phyloP scores from a whole-genome alignment of 2,329 filamentous ascomycete species.

The Gliomastix tumulicola region DNA sequence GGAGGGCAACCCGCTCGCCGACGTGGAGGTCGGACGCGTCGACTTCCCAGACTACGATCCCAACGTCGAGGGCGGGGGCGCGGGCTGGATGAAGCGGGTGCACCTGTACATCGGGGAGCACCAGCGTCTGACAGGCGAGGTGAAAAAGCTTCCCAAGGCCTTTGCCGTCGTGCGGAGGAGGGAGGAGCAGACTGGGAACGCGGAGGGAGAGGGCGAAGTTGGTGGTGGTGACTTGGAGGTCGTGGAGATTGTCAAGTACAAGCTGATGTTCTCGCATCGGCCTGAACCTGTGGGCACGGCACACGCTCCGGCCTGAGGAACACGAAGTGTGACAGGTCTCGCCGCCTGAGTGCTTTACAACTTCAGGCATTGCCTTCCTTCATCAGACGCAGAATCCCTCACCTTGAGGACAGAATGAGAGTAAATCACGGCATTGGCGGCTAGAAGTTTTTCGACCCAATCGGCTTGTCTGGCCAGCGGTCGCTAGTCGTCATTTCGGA shows the following conservation, averaged over 20 bases:
- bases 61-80: conserved; percentile 34
- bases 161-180: conserved; percentile 66
- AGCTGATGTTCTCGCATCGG: conserved; percentile 74
- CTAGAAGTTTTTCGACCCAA: too few relatives aligned
- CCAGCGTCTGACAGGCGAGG: conserved; percentile 82
- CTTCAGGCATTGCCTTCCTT: too few relatives aligned
- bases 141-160: conserved; percentile 76
- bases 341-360: too few relatives aligned
- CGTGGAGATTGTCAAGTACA: conserved; percentile 80
- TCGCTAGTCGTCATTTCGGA: too few relatives aligned
- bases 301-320: conserved; percentile 12
- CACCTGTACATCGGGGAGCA: conserved; percentile 85
- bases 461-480: too few relatives aligned
- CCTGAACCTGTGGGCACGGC: conserved; percentile 73
- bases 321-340: too few relatives aligned
- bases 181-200: conserved; percentile 23
- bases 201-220: conserved; percentile 27
- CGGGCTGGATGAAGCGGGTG: conserved; percentile 82
- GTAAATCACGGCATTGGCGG: too few relatives aligned
- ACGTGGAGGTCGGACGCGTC: conserved; percentile 56
- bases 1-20: conserved; percentile 18
- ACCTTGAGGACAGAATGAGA: too few relatives aligned
- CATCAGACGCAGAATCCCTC: too few relatives aligned
- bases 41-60: conserved; percentile 68
- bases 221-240: conserved; percentile 61